Percentiles rank a stretch among this genome's conserved stretches.
Conservation (phyloP, 1,284 basidiomycete species). For the Apiotrichum laibachii region DNA sequence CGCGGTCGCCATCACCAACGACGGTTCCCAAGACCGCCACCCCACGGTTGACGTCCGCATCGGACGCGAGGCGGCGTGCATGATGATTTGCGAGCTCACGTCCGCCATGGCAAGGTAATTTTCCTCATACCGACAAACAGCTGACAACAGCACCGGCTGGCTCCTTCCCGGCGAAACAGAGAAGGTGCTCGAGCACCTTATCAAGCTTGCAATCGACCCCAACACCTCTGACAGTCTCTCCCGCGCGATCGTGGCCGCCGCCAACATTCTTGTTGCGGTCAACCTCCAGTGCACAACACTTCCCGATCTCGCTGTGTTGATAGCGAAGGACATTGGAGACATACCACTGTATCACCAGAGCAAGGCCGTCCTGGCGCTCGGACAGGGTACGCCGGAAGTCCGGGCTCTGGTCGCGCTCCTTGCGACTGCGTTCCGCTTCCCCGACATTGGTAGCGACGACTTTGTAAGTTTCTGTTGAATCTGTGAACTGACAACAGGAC, state of each 20-base stretch:
- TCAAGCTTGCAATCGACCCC: slow-evolving; percentile 2
- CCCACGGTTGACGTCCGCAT: not conserved
- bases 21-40: not conserved
- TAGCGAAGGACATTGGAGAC: not conserved
- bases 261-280: not conserved
- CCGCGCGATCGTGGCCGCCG: not conserved
- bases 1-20: not conserved
- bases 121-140: too few relatives aligned
- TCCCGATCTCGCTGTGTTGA: not conserved
- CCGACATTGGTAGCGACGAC: not conserved
- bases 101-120: not conserved
- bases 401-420: slow-evolving; percentile 1
- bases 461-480: too few relatives aligned
- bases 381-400: not conserved
- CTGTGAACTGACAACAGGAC: not conserved
- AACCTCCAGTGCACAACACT: not conserved
- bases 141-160: not conserved
- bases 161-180: not conserved
- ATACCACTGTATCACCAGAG: not conserved
- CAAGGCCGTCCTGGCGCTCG: slow-evolving; percentile 4
- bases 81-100: not conserved
- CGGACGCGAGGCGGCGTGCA: not conserved
- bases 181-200: not conserved
- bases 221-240: not conserved
- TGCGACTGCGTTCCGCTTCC: not conserved